These are phyloP conservation scores for Saccharomycopsis microspora DNA, from an alignment of 805 yeast species.

Conservation along the genomic window DNA sequence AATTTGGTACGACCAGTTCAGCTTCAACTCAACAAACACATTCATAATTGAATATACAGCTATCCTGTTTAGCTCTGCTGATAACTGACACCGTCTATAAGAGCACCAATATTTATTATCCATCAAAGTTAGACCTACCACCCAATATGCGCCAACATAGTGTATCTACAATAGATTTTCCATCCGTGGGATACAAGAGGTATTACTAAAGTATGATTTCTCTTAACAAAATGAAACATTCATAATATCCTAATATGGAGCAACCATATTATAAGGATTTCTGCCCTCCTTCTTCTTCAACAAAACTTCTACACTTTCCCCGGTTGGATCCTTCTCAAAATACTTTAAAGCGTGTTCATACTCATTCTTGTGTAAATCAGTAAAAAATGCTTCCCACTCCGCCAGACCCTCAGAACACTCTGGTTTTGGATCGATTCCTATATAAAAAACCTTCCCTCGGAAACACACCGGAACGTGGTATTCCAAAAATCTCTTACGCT, in stretches of 20 bases:
- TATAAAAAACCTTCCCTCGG: conserved; percentile 28
- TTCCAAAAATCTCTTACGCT: conserved; percentile 44
- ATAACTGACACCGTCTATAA: too few relatives aligned
- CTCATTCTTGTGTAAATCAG: conserved; percentile 38
- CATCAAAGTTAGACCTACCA: too few relatives aligned
- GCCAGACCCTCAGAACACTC: conserved; percentile 18
- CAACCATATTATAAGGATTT: conserved; percentile 41
- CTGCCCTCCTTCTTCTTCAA: conserved; percentile 37
- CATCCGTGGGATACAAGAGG: too few relatives aligned
- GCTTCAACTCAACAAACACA: too few relatives aligned
- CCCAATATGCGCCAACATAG: too few relatives aligned
- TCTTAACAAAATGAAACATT: too few relatives aligned
- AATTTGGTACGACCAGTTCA: too few relatives aligned
- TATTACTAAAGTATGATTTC: too few relatives aligned
- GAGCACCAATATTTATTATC: too few relatives aligned
- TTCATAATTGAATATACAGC: too few relatives aligned
- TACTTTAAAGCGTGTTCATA: conserved; percentile 38
- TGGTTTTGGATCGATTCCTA: conserved; percentile 50
- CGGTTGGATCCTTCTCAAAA: conserved; percentile 39
- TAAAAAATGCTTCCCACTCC: conserved; percentile 29
- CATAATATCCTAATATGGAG: conserved; percentile 23
- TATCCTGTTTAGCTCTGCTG: too few relatives aligned
- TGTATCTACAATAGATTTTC: too few relatives aligned
- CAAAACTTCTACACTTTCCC: conserved; percentile 26
- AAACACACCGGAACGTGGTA: conserved; percentile 43